Evolutionary conservation across 2,329 filamentous ascomycete genomes (phyloP), one percentile per base, ranked within the genome.

Genomic region (Aspergillus tanneri): DNA sequence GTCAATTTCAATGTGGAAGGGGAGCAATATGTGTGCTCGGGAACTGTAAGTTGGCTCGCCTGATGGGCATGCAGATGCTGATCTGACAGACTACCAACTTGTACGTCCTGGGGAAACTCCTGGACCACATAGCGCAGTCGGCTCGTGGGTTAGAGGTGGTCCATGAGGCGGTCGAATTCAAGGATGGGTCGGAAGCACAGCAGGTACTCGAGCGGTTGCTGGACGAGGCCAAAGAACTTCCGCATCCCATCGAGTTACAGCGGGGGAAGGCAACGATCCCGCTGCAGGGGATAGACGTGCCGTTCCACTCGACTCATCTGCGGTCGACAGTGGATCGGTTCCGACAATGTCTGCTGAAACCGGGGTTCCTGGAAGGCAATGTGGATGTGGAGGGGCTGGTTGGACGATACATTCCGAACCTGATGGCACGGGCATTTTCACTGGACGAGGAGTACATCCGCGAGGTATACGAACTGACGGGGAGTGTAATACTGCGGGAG

Each of bases 351-450:
- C 73, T 97, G 66, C 45, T 55, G 11, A 47, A 44, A 7, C 52
- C 54, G 11, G 54, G 54, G 5, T 51, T 58, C 4, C 38, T 58
- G 4, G 46, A 50, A 11, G 54, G 51, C 2, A 91, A 87, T 38
- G 95, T 97, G 69, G 91, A 97, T 71, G 90, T 92, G 4, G 86
- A 87, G 66, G 96, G 96, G 79, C 77, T 97, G 64, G 82, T 96
- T 58, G 92, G 91, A 64, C 96, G 96, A 74, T 97, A 97, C 74
- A 96, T 97, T 57, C 92, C 92, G 60, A 97, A 97, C 73, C 90
- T 97, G 58, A 96, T 92, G 52, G 92, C 92, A 46, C 85, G 84
- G 74, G 92, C 92, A 11, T 97, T 97, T 69, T 89, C 89, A 68
- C 76, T 96, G 55, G 95, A 90, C 49, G 93, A 89, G 79, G 90